phyloP scores from a whole-genome alignment of 2,329 filamentous ascomycete genomes.

The Aureobasidium musti region DNA sequence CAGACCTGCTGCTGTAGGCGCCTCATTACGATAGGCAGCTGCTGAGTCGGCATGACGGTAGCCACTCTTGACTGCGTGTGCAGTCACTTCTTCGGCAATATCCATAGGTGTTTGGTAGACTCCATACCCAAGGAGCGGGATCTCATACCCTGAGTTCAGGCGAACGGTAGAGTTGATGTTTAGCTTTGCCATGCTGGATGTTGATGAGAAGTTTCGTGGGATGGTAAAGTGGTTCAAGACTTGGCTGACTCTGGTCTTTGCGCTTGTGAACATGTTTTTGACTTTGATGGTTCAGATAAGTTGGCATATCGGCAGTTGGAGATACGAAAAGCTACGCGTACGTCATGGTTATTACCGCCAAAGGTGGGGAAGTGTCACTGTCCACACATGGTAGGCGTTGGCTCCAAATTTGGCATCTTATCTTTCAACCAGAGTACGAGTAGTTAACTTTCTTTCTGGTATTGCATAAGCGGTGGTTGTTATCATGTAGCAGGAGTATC shows the following conservation, averaged over 20 bases:
- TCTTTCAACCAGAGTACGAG: not conserved
- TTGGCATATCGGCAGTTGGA: not conserved
- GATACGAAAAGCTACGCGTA: not conserved
- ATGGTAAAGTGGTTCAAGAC: not conserved
- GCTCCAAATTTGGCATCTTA: not conserved
- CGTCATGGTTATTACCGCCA: not conserved
- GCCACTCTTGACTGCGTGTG: conserved; percentile 58
- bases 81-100: conserved; percentile 59
- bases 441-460: not conserved
- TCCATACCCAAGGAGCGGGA: conserved; percentile 61
- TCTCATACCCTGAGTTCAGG: conserved; percentile 62
- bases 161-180: conserved; percentile 49
- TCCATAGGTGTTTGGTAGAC: conserved; percentile 53
- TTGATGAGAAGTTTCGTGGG: conserved; percentile 8
- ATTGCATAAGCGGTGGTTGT: not conserved
- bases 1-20: conserved; percentile 57
- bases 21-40: conserved; percentile 60
- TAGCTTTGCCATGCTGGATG: conserved; percentile 25
- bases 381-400: not conserved
- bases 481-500: not conserved
- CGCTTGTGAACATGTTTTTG: conserved; percentile 20
- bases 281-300: not conserved
- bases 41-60: conserved; percentile 64
- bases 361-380: not conserved
- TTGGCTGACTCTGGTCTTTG: not conserved